These are phyloP conservation scores for Solanum dulcamara DNA, from an alignment of 257 asterid genomes.

Conservation along the genomic window DNA sequence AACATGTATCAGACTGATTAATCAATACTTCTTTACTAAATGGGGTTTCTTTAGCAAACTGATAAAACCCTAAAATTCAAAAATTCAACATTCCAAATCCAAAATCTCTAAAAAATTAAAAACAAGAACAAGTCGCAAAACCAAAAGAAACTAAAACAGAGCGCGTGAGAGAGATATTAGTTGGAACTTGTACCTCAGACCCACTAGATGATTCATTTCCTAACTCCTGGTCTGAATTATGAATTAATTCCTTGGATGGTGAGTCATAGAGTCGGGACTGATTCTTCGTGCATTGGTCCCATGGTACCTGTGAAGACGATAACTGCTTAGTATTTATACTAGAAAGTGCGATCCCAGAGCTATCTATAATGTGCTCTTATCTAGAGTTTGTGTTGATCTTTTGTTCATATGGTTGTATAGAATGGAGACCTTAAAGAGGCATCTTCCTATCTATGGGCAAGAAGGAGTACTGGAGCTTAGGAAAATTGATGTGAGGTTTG, in stretches of 20 bases:
- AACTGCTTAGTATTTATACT: too few relatives aligned
- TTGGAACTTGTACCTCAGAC: too few relatives aligned
- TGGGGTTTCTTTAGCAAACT: neutral
- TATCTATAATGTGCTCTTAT: neutral
- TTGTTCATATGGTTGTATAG: conserved; percentile 21
- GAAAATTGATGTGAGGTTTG: conserved; percentile 76
- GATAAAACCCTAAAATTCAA: neutral
- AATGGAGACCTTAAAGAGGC: conserved; percentile 82
- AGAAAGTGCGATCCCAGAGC: too few relatives aligned
- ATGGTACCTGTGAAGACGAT: too few relatives aligned
- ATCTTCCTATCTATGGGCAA: conserved; percentile 77
- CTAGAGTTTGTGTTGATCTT: neutral
- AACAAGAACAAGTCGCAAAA: neutral
- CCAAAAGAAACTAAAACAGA: too few relatives aligned
- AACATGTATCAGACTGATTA: neutral
- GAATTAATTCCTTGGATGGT: too few relatives aligned
- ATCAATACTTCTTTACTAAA: neutral
- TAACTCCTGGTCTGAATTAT: too few relatives aligned
- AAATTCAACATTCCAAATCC: neutral
- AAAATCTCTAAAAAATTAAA: neutral
- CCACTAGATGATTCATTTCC: too few relatives aligned
- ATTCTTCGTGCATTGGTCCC: too few relatives aligned
- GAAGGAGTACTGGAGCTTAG: conserved; percentile 75
- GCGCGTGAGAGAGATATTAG: too few relatives aligned
- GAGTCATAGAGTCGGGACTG: too few relatives aligned